Percentiles rank a stretch among this genome's conserved stretches.
Evolutionary conservation across 805 yeast species (phyloP).

Genomic region (Metschnikowia reukaufii): DNA sequence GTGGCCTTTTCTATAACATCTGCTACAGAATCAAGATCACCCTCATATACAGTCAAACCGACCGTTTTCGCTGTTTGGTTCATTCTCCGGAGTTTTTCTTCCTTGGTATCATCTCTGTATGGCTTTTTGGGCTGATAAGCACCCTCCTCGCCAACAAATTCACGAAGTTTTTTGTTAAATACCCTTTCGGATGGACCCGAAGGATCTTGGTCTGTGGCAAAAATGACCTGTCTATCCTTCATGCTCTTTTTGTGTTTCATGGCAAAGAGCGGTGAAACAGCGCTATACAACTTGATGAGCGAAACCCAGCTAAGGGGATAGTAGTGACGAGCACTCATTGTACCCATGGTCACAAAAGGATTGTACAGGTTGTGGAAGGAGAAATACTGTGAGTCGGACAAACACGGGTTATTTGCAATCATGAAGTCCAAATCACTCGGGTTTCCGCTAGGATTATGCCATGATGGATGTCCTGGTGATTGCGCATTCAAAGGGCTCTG

Average conservation of each 20-base stretch:
- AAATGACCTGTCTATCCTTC: conserved; percentile 1
- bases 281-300: conserved; percentile 19
- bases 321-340: conserved; percentile 11
- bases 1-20: conserved; percentile 22
- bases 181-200: conserved; percentile 15
- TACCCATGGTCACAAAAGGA: conserved; percentile 16
- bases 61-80: conserved; percentile 20
- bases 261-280: conserved; percentile 20
- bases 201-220: conserved; percentile 4
- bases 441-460: conserved; percentile 4
- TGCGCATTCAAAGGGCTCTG: neutral
- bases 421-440: conserved; percentile 6
- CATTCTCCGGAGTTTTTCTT: conserved; percentile 5
- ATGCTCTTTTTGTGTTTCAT: conserved; percentile 12
- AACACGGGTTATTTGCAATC: conserved; percentile 18
- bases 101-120: conserved; percentile 6
- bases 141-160: conserved; percentile 12
- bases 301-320: conserved; percentile 21
- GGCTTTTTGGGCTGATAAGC: conserved; percentile 10
- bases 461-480: conserved; percentile 1
- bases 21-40: conserved; percentile 20
- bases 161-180: conserved; percentile 12
- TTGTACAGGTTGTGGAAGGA: conserved; percentile 35
- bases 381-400: conserved; percentile 29
- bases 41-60: conserved; percentile 23